phyloP scores from a whole-genome alignment of 148 eudicot genomes.

The Mesembryanthemum crystallinum region DNA sequence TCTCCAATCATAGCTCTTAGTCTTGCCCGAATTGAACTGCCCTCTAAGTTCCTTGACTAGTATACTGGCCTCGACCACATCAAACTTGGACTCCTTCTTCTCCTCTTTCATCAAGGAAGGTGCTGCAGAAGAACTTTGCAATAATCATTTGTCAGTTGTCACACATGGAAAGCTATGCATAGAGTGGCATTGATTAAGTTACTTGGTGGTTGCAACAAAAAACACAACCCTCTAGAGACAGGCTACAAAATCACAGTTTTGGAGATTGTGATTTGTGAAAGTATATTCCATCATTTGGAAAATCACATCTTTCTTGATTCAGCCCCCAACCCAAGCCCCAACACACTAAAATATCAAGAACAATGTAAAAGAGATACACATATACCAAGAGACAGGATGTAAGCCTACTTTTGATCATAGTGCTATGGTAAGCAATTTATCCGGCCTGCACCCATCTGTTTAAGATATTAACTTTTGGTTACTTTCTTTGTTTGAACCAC shows the following conservation, averaged over 20 bases:
- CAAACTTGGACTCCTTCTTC: slow-evolving; percentile 28
- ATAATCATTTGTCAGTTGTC: not conserved
- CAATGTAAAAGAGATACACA: not conserved
- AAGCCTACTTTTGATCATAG: not conserved
- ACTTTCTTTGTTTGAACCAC: no score
- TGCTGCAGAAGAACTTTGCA: slow-evolving; percentile 33
- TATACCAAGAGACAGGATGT: not conserved
- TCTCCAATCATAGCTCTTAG: slow-evolving; percentile 61
- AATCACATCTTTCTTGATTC: no score
- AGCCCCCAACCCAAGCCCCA: no score
- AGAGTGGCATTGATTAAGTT: not conserved
- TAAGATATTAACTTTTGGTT: no score
- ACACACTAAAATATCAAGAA: not conserved
- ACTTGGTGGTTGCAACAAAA: not conserved
- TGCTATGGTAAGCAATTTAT: not conserved
- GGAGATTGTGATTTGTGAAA: no score
- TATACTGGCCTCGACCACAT: slow-evolving; percentile 29
- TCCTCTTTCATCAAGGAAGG: slow-evolving; percentile 27
- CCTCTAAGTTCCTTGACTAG: slow-evolving; percentile 50
- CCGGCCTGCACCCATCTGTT: no score
- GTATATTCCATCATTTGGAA: no score
- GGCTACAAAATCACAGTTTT: no score
- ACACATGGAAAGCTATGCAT: not conserved
- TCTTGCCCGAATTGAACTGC: slow-evolving; percentile 46
- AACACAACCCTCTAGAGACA: no score